A percentile compares a stretch with the other conserved stretches of the same genome.
phyloP scores from a whole-genome alignment of 306 rosid genomes.

The Medicago truncatula region MtrunA17r5.0-ANR NC_053047.1:33188501-33189000 shows the following conservation, averaged over 20 bases:
- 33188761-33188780: constrained; percentile 39
- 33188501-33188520: constrained; percentile 12
- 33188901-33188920: constrained; percentile 46
- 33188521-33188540: constrained; percentile 31
- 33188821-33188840: constrained; percentile 36
- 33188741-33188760: constrained; percentile 34
- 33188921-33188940: constrained; percentile 35
- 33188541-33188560: constrained; percentile 41
- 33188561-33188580: constrained; percentile 32
- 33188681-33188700: constrained; percentile 36
- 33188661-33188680: constrained; percentile 47
- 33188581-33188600: neutral
- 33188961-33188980: constrained; percentile 62
- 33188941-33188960: constrained; percentile 41
- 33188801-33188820: constrained; percentile 17
- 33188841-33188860: constrained; percentile 30
- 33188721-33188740: constrained; percentile 4
- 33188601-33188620: constrained; percentile 42
- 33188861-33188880: constrained; percentile 27
- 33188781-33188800: neutral
- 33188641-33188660: constrained; percentile 43
- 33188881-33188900: constrained; percentile 41
- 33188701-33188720: constrained; percentile 31
- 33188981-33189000: constrained; percentile 16
- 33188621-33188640: constrained; percentile 34